Evolutionary conservation across 2,329 filamentous ascomycete species (phyloP), one percentile per base, ranked within the genome.

Genomic region (Periconia digitata): DNA sequence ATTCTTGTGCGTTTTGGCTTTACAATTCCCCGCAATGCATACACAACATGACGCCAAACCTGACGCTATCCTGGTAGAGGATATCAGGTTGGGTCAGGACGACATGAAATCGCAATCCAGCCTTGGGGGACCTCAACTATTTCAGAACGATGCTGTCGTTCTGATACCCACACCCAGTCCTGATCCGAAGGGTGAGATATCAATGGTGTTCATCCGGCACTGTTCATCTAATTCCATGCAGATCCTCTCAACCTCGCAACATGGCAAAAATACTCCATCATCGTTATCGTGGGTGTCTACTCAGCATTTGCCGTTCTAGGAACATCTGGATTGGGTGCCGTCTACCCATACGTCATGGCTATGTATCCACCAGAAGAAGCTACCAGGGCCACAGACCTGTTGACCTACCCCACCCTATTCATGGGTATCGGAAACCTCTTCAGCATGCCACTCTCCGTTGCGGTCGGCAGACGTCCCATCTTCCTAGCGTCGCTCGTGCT

Each of bases 371-470:
- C 40, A 22, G 45, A 44, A 29, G 50, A 44, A n/a, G 50, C 43
- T 6, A 49, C 49, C 29, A 49, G 45, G 20, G 47, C 49, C 13
- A 47, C 39, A 7, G 47, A 47, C 17, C 35, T 55, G 15, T 44
- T 50, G 13, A 55, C 53, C 7, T 55, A 55, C 42, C 53, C 53
- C 4, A 47, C 53, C 3, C 40, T 55, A 29, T 55, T 53, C 22
- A 44, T 55, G 20, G 53, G 53, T 1, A 43, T 55, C 10, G 53
- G 49, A 2, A 55, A 55, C 34, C 45, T 53, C 24, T n/a, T 53
- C n/a, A 50, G 46, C 4, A 49, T 55, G 41, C 53, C 53, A 13
- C 18, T 53, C 18, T 44, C 50, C 17, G 35, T 55, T 17, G 44
- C 53, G n/a, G 38, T 55, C 16, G 53, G 53, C 2, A 46, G 50